phyloP scores from a whole-genome alignment of 78 protist species.

The Monocercomonoides exilis region DNA sequence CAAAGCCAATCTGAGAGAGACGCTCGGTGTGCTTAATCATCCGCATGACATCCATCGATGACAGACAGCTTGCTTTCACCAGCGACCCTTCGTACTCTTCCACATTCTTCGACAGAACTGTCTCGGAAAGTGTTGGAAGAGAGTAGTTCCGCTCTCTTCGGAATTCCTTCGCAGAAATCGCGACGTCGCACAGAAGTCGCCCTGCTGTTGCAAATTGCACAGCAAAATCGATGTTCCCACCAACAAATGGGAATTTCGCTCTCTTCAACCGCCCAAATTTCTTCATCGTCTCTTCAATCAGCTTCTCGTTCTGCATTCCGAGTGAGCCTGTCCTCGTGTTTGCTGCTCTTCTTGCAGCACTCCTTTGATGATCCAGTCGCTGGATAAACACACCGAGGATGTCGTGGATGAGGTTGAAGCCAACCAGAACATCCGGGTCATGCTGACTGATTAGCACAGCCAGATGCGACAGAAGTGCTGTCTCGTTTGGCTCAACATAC shows the following conservation, averaged over 20 bases:
- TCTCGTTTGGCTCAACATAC: too few relatives aligned
- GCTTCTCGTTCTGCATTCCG: not conserved
- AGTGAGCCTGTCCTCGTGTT: not conserved
- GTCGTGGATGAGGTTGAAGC: not conserved
- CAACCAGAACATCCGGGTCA: conserved; percentile 2
- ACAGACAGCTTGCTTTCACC: too few relatives aligned
- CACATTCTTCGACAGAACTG: too few relatives aligned
- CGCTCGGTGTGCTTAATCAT: not conserved
- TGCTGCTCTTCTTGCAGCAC: too few relatives aligned
- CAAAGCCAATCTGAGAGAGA: conserved; percentile 20
- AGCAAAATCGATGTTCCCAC: not conserved
- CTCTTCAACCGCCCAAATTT: not conserved
- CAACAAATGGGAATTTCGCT: not conserved
- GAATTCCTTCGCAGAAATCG: not conserved
- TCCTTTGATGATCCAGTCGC: not conserved
- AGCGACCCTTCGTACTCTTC: too few relatives aligned
- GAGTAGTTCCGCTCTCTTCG: too few relatives aligned
- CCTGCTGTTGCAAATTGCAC: not conserved
- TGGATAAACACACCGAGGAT: not conserved
- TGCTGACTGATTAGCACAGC: not conserved
- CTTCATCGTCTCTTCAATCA: not conserved
- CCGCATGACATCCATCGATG: too few relatives aligned
- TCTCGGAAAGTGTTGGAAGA: too few relatives aligned
- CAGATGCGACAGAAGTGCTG: not conserved
- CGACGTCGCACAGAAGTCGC: conserved; percentile 1